phyloP scores from a whole-genome alignment of 1,284 basidiomycete species.

The Ceratobasidium theobromae region DNA sequence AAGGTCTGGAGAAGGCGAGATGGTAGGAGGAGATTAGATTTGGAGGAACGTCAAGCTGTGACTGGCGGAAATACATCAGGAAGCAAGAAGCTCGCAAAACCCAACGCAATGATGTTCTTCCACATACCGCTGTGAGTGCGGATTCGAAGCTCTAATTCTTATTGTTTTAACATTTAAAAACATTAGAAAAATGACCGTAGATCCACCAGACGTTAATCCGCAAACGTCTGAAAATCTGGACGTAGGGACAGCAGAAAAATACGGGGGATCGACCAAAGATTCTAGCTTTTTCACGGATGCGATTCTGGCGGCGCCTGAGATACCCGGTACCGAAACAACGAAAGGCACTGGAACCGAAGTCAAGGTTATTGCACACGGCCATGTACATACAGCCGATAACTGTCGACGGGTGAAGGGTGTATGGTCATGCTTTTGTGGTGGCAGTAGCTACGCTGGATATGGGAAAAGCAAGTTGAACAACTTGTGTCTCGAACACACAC shows the following conservation, averaged over 20 bases:
- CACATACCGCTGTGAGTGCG: conserved; percentile 84
- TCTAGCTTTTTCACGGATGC: conserved; percentile 82
- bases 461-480: conserved; percentile 64
- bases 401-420: conserved; percentile 81
- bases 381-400: conserved; percentile 85
- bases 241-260: conserved; percentile 51
- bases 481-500: not conserved
- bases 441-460: conserved; percentile 80
- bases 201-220: conserved; percentile 58
- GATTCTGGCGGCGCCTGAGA: conserved; percentile 54
- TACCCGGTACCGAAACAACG: conserved; percentile 53
- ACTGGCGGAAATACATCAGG: conserved; percentile 40
- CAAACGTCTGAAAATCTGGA: conserved; percentile 61
- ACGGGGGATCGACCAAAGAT: conserved; percentile 43
- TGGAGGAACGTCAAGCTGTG: conserved; percentile 18
- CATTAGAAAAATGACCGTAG: conserved; percentile 63
- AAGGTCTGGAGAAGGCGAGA: conserved; percentile 52
- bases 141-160: conserved; percentile 18
- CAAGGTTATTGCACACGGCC: conserved; percentile 83
- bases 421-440: conserved; percentile 96
- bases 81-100: conserved; percentile 69
- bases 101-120: conserved; percentile 93
- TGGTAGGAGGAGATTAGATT: conserved; percentile 40
- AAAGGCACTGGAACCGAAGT: conserved; percentile 65
- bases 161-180: not conserved